Conservation (phyloP, 2,329 filamentous ascomycete species). For the Diatrype stigma region DNA sequence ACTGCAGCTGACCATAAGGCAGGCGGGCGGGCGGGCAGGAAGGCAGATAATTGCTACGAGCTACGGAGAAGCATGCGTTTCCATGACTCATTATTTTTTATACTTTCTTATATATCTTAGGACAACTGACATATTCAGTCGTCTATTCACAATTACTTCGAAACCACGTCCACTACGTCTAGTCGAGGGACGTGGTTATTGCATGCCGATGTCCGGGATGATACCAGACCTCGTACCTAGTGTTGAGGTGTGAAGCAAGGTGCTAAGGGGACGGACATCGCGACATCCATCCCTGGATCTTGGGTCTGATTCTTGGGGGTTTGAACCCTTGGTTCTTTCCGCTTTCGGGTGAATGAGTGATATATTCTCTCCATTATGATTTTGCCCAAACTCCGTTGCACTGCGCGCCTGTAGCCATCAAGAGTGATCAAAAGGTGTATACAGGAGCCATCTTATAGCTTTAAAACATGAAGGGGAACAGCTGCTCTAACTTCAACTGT, state of each 20-base stretch:
- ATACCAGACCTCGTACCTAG: not conserved
- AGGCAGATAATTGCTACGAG: too few relatives aligned
- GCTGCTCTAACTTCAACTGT: slow-evolving; percentile 7
- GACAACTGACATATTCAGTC: not conserved
- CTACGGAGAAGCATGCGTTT: not conserved
- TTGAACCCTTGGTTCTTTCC: not conserved
- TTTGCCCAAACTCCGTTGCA: slow-evolving; percentile 8
- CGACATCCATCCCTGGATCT: too few relatives aligned
- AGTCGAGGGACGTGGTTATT: not conserved
- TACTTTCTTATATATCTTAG: not conserved
- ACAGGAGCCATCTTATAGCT: slow-evolving; percentile 13
- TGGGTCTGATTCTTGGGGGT: not conserved
- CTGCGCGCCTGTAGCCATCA: slow-evolving; percentile 1
- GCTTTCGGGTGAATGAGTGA: not conserved
- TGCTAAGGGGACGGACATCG: not conserved
- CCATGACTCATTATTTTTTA: not conserved
- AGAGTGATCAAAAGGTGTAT: slow-evolving; percentile 13
- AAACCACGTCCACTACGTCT: not conserved
- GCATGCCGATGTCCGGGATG: not conserved
- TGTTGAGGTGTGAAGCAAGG: not conserved
- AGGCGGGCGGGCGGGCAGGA: too few relatives aligned
- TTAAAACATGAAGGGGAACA: slow-evolving; percentile 13
- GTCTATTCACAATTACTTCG: not conserved
- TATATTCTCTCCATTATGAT: slow-evolving; percentile 13
- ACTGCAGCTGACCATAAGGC: too few relatives aligned